Conservation (phyloP, 2,329 filamentous ascomycete genomes). For the Orbilia oligospora region DNA sequence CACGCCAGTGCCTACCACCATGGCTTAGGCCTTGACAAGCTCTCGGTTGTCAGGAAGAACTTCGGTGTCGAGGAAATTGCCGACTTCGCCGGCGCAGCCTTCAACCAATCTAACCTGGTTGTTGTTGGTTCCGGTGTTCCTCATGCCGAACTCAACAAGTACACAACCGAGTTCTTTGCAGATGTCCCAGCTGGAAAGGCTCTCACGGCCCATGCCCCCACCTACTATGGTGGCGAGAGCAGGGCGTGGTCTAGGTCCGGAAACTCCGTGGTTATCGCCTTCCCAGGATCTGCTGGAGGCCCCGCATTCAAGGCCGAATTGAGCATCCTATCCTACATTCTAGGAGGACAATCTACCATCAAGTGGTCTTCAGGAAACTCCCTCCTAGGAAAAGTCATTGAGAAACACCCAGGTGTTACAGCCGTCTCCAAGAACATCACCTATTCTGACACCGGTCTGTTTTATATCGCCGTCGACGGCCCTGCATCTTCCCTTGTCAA, state of each 20-base stretch:
- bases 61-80: conserved; percentile 80
- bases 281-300: conserved; percentile 82
- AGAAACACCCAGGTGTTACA: conserved; percentile 76
- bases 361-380: conserved; percentile 98
- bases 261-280: conserved; percentile 89
- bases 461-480: conserved; percentile 85
- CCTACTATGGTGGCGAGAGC: conserved; percentile 96
- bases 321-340: conserved; percentile 86
- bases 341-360: conserved; percentile 90
- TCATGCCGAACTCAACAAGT: conserved; percentile 82
- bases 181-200: conserved; percentile 73
- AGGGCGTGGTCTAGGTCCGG: conserved; percentile 82
- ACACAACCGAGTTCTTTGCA: conserved; percentile 94
- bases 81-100: conserved; percentile 82
- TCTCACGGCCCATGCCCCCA: conserved; percentile 75
- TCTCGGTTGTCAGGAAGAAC: conserved; percentile 83
- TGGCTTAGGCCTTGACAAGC: conserved; percentile 85
- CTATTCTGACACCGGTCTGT: conserved; percentile 94
- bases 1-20: conserved; percentile 92
- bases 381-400: conserved; percentile 83
- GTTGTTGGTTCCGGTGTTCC: conserved; percentile 90
- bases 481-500: conserved; percentile 79
- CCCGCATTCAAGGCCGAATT: conserved; percentile 87
- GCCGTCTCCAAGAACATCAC: conserved; percentile 82
- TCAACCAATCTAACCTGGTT: conserved; percentile 90